Percentiles rank a stretch among this genome's conserved stretches.
These are phyloP conservation scores for Mucor piriformis DNA, from an alignment of 371 early-diverging fungal species.

Conservation along the genomic window DNA sequence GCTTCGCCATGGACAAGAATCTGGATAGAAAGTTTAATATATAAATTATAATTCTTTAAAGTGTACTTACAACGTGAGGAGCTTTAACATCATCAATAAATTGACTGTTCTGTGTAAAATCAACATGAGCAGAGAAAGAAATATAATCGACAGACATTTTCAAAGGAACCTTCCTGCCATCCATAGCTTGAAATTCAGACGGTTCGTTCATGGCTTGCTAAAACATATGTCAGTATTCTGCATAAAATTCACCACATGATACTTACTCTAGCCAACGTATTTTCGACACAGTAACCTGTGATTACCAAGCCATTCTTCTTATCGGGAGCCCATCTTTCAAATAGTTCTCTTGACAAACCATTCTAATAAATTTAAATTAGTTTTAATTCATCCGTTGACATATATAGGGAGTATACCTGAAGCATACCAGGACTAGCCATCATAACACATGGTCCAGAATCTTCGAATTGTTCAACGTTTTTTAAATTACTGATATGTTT, in stretches of 20 bases:
- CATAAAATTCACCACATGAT: neutral
- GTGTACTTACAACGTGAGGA: constrained; percentile 81
- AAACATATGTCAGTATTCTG: neutral
- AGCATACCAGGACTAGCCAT: constrained; percentile 99
- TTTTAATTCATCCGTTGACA: neutral
- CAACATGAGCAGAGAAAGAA: constrained; percentile 99
- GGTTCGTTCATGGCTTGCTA: constrained; percentile 94
- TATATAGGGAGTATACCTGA: constrained; percentile 62
- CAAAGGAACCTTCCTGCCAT: constrained; percentile 89
- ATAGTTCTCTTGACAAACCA: constrained; percentile 96
- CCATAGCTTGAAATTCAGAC: constrained; percentile 85
- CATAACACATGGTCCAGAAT: constrained; percentile 99
- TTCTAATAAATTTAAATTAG: constrained; percentile 51
- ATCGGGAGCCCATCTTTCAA: constrained; percentile 98
- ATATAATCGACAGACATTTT: constrained; percentile 96
- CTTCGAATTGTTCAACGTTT: constrained; percentile 95
- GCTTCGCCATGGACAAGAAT: constrained; percentile 99
- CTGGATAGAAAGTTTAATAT: constrained; percentile 28
- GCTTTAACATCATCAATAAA: constrained; percentile 98
- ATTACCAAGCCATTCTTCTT: constrained; percentile 96
- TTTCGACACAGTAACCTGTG: constrained; percentile 99
- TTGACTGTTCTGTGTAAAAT: constrained; percentile 97
- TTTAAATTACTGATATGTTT: constrained; percentile 96
- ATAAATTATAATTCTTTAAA: too few species aligned
- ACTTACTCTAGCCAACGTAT: constrained; percentile 95